Percentiles rank a stretch among this genome's conserved stretches.
Conservation (phyloP, 768 basidiomycete genomes). For the Macrocybe gigantea region DNA sequence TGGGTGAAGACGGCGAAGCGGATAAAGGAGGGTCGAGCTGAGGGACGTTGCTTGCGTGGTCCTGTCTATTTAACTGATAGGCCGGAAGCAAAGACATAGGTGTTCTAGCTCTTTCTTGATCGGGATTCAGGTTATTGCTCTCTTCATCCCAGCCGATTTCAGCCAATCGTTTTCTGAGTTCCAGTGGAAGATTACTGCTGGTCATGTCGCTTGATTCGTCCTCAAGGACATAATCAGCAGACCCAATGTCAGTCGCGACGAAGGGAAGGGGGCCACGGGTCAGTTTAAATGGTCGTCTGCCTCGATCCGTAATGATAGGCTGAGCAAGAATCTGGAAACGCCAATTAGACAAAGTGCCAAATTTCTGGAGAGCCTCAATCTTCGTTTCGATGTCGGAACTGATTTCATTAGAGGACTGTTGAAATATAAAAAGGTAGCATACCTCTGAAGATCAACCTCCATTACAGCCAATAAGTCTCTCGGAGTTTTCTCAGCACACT, state of each 20-base stretch:
- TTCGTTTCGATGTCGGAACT: slow-evolving; percentile 47
- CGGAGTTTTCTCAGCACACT: slow-evolving; percentile 60
- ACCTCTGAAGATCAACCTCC: slow-evolving; percentile 54
- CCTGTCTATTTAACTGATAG: slow-evolving; percentile 48
- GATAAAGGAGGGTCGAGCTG: slow-evolving; percentile 7
- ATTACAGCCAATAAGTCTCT: slow-evolving; percentile 43
- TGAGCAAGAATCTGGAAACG: slow-evolving; percentile 66
- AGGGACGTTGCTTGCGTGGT: slow-evolving; percentile 19
- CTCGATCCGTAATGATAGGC: slow-evolving; percentile 52
- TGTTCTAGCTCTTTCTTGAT: slow-evolving; percentile 51
- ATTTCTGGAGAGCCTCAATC: slow-evolving; percentile 45
- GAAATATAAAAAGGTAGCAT: slow-evolving; percentile 5
- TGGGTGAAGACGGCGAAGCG: slow-evolving; percentile 22
- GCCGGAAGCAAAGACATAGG: slow-evolving; percentile 64
- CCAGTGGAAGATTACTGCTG: slow-evolving; percentile 52
- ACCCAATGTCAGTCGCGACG: slow-evolving; percentile 71
- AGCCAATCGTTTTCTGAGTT: slow-evolving; percentile 57
- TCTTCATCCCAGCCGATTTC: slow-evolving; percentile 76
- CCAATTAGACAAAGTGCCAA: slow-evolving; percentile 57
- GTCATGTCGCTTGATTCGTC: slow-evolving; percentile 41
- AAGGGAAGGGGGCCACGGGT: slow-evolving; percentile 70
- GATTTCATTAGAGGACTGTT: neutral
- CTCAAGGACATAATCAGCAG: slow-evolving; percentile 47
- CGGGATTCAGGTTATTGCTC: slow-evolving; percentile 46
- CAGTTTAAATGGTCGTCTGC: slow-evolving; percentile 63